Base-by-base conservation (phyloP, 768 basidiomycete species). In the Clavulina sp. region DNA sequence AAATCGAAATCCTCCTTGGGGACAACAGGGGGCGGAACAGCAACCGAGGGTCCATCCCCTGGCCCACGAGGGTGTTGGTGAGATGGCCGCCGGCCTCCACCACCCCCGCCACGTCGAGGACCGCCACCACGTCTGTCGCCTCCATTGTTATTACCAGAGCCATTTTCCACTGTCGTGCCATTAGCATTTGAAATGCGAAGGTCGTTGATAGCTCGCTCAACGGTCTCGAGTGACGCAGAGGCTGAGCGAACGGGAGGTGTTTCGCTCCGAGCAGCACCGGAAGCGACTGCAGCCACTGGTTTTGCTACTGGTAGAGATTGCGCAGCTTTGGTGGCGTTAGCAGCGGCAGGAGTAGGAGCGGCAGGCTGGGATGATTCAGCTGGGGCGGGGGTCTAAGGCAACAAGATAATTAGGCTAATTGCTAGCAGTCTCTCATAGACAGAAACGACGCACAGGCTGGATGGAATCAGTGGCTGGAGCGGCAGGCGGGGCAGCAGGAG, bases 1-100 rank as follows among this genome's bases (percentile, higher is more conserved):
- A 89, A 91, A 66, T 89, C 86, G 60, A 88, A 89, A 62, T 88
- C 86, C 0, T 77, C 78, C 1, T 70, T 62, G 0, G 85, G 86
- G 0, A 88, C 81, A 31, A 66, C 65, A n/a, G 73, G 52, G 21
- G 72, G 70, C 19, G 57, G 61, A 1, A 61, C 56, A 58, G 70
- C 69, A 38, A 28, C 40, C 2, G 63, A 57, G 19, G 48, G 48
- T 13, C 31, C 21, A 23, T 59, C 57, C 5, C 60, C 57, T 7
- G 68, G 64, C 9, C 69, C 68, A 13, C 67, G 57, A 13, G 60
- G 59, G 7, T 68, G 63, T 4, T 38, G 34, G 9, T 38, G 34
- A 38, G 68, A 66, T 7, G 68, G 64, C 0, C 73, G 69, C 50
- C 71, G 61, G 30, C 69, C 68, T 13, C 65, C 63, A 26, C 58